phyloP scores from a whole-genome alignment of 2,329 filamentous ascomycete species.

The Fusarium nanum region DNA sequence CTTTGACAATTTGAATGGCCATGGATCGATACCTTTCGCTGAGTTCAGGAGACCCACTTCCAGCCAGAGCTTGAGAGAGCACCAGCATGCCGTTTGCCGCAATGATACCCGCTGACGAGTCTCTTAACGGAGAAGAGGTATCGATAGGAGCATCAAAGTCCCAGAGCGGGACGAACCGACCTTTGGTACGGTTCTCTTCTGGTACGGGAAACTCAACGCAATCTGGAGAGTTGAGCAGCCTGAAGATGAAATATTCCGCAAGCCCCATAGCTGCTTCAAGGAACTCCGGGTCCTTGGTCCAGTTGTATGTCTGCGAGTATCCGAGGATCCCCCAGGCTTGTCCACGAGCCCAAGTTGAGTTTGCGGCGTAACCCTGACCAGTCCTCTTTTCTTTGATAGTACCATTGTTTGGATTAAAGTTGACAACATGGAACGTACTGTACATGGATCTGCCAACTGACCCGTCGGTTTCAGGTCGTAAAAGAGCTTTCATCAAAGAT shows the following conservation, averaged over 20 bases:
- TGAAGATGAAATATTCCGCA: slow-evolving; percentile 61
- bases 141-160: slow-evolving; percentile 62
- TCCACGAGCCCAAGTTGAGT: slow-evolving; percentile 63
- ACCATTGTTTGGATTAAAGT: slow-evolving; percentile 59
- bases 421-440: slow-evolving; percentile 60
- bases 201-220: slow-evolving; percentile 43
- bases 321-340: slow-evolving; percentile 65
- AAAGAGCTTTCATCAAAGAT: slow-evolving; percentile 54
- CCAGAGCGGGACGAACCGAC: slow-evolving; percentile 51
- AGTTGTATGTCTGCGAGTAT: slow-evolving; percentile 61
- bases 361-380: slow-evolving; percentile 59
- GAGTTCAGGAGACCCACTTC: slow-evolving; percentile 10
- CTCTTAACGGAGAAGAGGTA: slow-evolving; percentile 47
- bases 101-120: slow-evolving; percentile 54
- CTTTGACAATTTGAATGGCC: slow-evolving; percentile 47
- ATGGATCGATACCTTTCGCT: slow-evolving; percentile 44
- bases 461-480: slow-evolving; percentile 51
- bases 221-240: slow-evolving; percentile 52
- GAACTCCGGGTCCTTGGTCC: slow-evolving; percentile 59
- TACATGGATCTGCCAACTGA: slow-evolving; percentile 41
- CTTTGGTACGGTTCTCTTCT: slow-evolving; percentile 19
- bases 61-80: slow-evolving; percentile 50
- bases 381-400: slow-evolving; percentile 58
- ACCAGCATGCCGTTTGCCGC: slow-evolving; percentile 56
- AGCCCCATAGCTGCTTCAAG: slow-evolving; percentile 58